These are phyloP conservation scores for Rhinocladiella similis DNA, from an alignment of 2,329 filamentous ascomycete species.

Conservation along the genomic window DNA sequence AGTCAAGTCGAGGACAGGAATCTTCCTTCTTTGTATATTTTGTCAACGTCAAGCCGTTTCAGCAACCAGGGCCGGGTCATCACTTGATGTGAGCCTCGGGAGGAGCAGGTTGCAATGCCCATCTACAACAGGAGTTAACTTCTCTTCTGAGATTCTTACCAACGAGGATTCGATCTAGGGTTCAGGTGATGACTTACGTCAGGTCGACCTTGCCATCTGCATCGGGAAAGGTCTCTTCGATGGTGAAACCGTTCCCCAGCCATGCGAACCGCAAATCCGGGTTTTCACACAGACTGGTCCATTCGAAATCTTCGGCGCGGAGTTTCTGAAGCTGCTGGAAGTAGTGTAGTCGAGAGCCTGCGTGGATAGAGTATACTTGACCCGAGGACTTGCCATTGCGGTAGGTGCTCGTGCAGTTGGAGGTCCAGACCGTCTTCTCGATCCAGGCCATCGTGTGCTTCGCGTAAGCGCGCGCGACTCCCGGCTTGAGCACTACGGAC, in stretches of 20 bases:
- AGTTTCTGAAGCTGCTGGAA: conserved; percentile 7
- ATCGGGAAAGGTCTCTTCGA: neutral
- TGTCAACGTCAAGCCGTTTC: too few relatives aligned
- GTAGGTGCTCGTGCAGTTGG: conserved; percentile 38
- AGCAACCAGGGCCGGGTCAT: too few relatives aligned
- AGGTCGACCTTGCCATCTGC: too few relatives aligned
- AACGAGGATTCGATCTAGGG: too few relatives aligned
- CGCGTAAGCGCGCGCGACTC: conserved; percentile 1
- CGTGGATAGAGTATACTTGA: neutral
- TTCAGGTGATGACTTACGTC: too few relatives aligned
- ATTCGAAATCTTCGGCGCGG: neutral
- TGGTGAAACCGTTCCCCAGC: neutral
- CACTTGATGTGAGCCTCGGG: too few relatives aligned
- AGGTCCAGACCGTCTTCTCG: conserved; percentile 13
- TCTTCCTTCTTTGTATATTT: too few relatives aligned
- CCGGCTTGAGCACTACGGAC: conserved; percentile 41
- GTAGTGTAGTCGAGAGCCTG: conserved; percentile 26
- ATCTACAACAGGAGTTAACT: too few relatives aligned
- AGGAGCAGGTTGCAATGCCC: too few relatives aligned
- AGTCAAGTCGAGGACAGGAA: too few relatives aligned
- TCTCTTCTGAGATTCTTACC: too few relatives aligned
- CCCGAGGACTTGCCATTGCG: conserved; percentile 1
- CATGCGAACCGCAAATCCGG: neutral
- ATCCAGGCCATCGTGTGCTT: conserved; percentile 1
- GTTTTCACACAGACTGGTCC: neutral